phyloP scores from a whole-genome alignment of 768 basidiomycete genomes.

The Nidula microcarpa region DNA sequence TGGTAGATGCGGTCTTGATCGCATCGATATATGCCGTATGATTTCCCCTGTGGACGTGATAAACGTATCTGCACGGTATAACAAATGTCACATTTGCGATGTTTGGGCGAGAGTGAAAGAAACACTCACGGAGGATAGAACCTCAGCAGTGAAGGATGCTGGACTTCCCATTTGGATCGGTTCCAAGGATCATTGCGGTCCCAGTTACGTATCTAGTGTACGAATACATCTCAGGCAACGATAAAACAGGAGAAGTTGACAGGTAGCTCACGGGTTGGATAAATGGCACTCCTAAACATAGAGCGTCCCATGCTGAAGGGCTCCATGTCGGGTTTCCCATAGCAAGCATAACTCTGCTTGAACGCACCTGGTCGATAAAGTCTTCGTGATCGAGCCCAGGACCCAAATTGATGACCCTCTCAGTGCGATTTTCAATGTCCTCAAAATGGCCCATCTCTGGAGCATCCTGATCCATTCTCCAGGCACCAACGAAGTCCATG shows the following conservation, averaged over 20 bases:
- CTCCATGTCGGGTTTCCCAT: slow-evolving; percentile 21
- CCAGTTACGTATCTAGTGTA: slow-evolving; percentile 18
- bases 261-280: slow-evolving; percentile 25
- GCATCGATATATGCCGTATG: slow-evolving; percentile 23
- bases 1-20: slow-evolving; percentile 15
- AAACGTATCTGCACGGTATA: slow-evolving; percentile 18
- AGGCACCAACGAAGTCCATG: slow-evolving; percentile 18
- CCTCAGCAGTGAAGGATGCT: slow-evolving; percentile 21
- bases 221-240: neutral
- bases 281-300: slow-evolving; percentile 33
- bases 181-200: slow-evolving; percentile 18
- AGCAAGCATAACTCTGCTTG: slow-evolving; percentile 23
- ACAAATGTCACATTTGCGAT: neutral
- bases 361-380: slow-evolving; percentile 18
- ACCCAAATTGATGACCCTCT: slow-evolving; percentile 18
- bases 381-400: slow-evolving; percentile 4
- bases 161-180: slow-evolving; percentile 20
- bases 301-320: slow-evolving; percentile 27
- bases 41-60: slow-evolving; percentile 23
- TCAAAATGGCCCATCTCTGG: slow-evolving; percentile 11
- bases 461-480: slow-evolving; percentile 15
- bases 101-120: neutral
- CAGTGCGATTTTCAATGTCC: slow-evolving; percentile 15
- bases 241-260: neutral
- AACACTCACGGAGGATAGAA: slow-evolving; percentile 24